Conservation (phyloP, 2,329 filamentous ascomycete genomes). For the Pseudogymnoascus sp. region DNA sequence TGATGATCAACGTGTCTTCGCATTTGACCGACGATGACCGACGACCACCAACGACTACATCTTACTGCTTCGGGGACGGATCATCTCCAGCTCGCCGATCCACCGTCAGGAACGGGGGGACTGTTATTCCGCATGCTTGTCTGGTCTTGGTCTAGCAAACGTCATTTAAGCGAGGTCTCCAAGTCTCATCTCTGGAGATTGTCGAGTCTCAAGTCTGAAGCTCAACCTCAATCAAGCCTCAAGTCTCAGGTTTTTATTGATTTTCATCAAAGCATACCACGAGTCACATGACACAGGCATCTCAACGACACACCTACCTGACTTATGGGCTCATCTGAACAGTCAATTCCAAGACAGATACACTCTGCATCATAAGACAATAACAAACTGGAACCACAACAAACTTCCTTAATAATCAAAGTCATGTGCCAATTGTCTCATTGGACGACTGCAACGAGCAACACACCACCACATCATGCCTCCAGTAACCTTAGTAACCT, state of each 20-base stretch:
- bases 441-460: background rate
- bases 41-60: no score
- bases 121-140: background rate
- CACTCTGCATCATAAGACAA: background rate
- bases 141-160: background rate
- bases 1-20: background rate
- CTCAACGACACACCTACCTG: background rate
- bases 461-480: background rate
- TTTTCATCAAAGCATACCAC: background rate
- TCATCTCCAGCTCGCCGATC: background rate
- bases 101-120: background rate
- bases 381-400: background rate
- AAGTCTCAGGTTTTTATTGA: background rate
- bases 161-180: background rate
- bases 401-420: background rate
- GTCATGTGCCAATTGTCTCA: background rate
- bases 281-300: background rate
- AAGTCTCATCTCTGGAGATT: background rate
- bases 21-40: background rate
- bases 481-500: background rate
- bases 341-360: background rate
- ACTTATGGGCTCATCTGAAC: background rate
- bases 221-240: background rate
- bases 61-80: background rate
- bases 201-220: background rate